phyloP scores from a whole-genome alignment of 2,329 filamentous ascomycete genomes.

The Arthrobotrys entomopaga region DNA sequence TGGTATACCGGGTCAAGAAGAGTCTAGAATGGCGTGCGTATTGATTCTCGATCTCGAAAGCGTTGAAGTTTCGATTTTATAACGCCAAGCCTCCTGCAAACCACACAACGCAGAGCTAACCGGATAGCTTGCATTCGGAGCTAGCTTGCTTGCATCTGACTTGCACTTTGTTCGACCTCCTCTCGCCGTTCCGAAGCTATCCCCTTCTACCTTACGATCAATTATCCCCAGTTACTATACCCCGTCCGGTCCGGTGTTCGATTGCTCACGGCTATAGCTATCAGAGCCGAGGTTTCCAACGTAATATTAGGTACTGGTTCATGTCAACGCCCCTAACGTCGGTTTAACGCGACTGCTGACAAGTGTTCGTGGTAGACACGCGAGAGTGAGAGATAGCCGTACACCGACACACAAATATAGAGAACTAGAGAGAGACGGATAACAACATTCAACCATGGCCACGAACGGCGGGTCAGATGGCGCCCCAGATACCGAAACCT shows the following conservation, averaged over 20 bases:
- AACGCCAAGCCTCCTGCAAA: slow-evolving; percentile 44
- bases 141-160: slow-evolving; percentile 31
- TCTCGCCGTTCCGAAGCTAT: slow-evolving; percentile 14
- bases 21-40: slow-evolving; percentile 9
- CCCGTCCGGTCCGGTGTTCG: too few species aligned
- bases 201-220: slow-evolving; percentile 13
- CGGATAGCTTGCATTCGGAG: slow-evolving; percentile 51
- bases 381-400: slow-evolving; percentile 15
- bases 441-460: slow-evolving; percentile 20
- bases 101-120: slow-evolving; percentile 45
- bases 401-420: not conserved
- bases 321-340: not conserved
- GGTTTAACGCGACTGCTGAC: slow-evolving; percentile 30
- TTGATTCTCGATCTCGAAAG: slow-evolving; percentile 1
- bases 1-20: not conserved
- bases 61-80: slow-evolving; percentile 42
- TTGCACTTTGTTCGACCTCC: slow-evolving; percentile 35
- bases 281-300: not conserved
- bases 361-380: slow-evolving; percentile 6
- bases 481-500: slow-evolving; percentile 36
- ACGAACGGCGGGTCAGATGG: slow-evolving; percentile 47
- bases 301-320: not conserved
- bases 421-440: not conserved
- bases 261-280: too few species aligned
- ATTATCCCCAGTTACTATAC: not conserved